A percentile compares a stretch with the other conserved stretches of the same genome.
phyloP scores from a whole-genome alignment of 2,329 filamentous ascomycete genomes.

The Penicillium vulpinum region DNA sequence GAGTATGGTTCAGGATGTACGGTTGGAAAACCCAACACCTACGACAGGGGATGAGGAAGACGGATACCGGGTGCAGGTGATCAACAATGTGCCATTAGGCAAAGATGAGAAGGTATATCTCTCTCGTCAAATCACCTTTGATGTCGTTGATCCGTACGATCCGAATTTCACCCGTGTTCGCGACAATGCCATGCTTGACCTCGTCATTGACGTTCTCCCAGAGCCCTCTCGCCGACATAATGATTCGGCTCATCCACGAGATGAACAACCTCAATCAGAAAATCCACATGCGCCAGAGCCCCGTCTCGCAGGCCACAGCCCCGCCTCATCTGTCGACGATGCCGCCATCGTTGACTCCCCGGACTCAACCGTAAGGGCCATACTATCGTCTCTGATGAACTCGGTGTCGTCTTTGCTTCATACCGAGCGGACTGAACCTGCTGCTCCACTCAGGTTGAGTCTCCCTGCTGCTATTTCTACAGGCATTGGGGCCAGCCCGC shows the following conservation, averaged over 20 bases:
- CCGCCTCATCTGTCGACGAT: constrained; percentile 27
- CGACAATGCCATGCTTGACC: constrained; percentile 70
- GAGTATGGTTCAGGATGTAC: constrained; percentile 51
- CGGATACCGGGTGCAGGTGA: constrained; percentile 65
- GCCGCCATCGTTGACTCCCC: constrained; percentile 27
- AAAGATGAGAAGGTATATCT: constrained; percentile 86
- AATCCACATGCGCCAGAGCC: constrained; percentile 17
- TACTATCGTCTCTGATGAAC: constrained; percentile 50
- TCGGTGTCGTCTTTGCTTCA: constrained; percentile 55
- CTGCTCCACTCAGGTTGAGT: constrained; percentile 39
- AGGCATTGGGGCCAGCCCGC: constrained; percentile 61
- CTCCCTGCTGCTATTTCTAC: constrained; percentile 53
- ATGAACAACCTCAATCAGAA: constrained; percentile 26
- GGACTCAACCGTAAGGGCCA: constrained; percentile 40
- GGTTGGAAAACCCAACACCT: constrained; percentile 23
- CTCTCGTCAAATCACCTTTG: constrained; percentile 70
- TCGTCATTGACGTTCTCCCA: constrained; percentile 63
- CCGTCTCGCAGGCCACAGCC: constrained; percentile 19
- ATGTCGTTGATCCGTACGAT: constrained; percentile 65
- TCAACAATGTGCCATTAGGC: constrained; percentile 78
- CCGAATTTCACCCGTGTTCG: constrained; percentile 79
- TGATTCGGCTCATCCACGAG: constrained; percentile 32
- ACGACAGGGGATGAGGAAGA: constrained; percentile 26
- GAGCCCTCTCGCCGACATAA: constrained; percentile 35
- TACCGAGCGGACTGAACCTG: constrained; percentile 38